Evolutionary conservation across 2,329 filamentous ascomycete species (phyloP).

Genomic region (Lithohypha guttulata): DNA sequence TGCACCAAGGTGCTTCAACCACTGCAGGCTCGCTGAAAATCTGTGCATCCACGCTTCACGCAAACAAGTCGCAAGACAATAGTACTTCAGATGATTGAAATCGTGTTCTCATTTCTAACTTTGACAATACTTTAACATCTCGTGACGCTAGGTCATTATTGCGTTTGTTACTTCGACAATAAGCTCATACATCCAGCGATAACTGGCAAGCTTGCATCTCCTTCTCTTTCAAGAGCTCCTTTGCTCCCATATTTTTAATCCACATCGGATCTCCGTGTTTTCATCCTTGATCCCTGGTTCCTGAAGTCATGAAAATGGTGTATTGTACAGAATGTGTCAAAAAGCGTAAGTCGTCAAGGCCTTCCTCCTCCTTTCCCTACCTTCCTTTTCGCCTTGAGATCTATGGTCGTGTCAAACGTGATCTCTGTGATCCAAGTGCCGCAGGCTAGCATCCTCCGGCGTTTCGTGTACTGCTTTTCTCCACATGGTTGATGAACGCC

Average conservation of each 20-base stretch:
- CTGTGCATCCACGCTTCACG: too few relatives aligned
- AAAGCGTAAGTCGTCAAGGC: conserved; percentile 6
- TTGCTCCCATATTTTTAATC: background rate
- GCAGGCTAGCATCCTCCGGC: background rate
- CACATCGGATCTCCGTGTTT: too few relatives aligned
- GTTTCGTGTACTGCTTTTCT: conserved; percentile 1
- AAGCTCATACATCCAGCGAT: conserved; percentile 1
- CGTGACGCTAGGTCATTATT: conserved; percentile 7
- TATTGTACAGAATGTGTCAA: conserved; percentile 4
- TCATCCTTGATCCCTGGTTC: background rate
- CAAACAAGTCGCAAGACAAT: too few relatives aligned
- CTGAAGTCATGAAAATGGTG: conserved; percentile 1
- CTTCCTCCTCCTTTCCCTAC: too few relatives aligned
- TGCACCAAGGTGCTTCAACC: too few relatives aligned
- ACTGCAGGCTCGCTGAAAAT: too few relatives aligned
- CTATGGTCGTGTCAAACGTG: too few relatives aligned
- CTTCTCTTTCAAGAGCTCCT: background rate
- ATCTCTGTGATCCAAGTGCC: conserved; percentile 1
- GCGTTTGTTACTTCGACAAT: background rate
- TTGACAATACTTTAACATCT: conserved; percentile 4
- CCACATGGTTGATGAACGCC: background rate
- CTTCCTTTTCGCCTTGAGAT: too few relatives aligned
- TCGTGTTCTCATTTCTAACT: conserved; percentile 1
- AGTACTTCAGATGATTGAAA: too few relatives aligned
- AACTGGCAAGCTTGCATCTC: conserved; percentile 2